A percentile compares a stretch with the other conserved stretches of the same genome.
phyloP scores from a whole-genome alignment of 176 grass and related monocot genomes.

The Oryza coarctata region DNA sequence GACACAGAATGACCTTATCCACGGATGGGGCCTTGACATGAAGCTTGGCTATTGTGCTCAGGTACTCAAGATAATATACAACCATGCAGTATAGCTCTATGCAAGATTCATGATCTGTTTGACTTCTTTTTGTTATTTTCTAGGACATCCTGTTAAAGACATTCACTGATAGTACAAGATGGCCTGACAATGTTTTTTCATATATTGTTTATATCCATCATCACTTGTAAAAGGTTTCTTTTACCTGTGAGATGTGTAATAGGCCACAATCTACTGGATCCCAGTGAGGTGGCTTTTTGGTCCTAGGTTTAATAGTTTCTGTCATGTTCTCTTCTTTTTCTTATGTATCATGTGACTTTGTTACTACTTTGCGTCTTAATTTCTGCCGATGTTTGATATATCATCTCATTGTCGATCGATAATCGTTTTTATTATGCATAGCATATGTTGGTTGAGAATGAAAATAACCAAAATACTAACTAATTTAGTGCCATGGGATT shows the following conservation, averaged over 20 bases:
- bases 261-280: not conserved
- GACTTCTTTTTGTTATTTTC: not conserved
- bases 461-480: conserved; percentile 18
- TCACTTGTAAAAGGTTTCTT: not conserved
- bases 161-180: not conserved
- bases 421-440: not conserved
- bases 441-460: not conserved
- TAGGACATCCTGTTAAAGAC: not conserved
- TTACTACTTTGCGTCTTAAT: not conserved
- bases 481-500: conserved; percentile 33
- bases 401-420: not conserved
- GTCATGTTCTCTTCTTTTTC: not conserved
- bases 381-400: conserved; percentile 4
- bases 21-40: conserved; percentile 99
- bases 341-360: not conserved
- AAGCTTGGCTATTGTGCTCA: conserved; percentile 97
- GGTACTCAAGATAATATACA: conserved; percentile 40
- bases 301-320: not conserved
- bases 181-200: not conserved
- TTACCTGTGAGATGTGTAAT: not conserved
- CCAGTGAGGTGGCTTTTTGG: not conserved
- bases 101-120: conserved; percentile 1
- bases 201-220: not conserved
- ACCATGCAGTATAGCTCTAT: not conserved
- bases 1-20: conserved; percentile 87